Evolutionary conservation across 2,329 filamentous ascomycete genomes (phyloP).

Genomic region (Rhynchosporium secalis): DNA sequence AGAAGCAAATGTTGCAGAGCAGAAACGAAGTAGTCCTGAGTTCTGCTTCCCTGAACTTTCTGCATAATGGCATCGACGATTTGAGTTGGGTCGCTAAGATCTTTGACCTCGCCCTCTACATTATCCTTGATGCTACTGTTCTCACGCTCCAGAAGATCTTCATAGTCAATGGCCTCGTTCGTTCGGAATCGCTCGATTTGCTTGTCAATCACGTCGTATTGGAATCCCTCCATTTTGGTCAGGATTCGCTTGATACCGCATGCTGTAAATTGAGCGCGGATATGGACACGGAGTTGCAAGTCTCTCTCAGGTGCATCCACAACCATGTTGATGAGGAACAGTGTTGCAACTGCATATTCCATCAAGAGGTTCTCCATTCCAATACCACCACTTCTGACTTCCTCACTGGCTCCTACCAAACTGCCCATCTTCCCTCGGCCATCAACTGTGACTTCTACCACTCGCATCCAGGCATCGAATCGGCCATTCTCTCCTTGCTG

Average conservation of each 20-base stretch:
- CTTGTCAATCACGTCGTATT: slow-evolving; percentile 98
- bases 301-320: slow-evolving; percentile 89
- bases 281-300: slow-evolving; percentile 87
- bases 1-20: slow-evolving; percentile 93
- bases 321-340: slow-evolving; percentile 95
- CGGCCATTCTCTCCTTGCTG: slow-evolving; percentile 89
- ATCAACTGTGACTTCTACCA: slow-evolving; percentile 95
- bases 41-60: slow-evolving; percentile 78
- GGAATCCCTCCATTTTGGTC: slow-evolving; percentile 96
- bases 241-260: slow-evolving; percentile 94
- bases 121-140: slow-evolving; percentile 88
- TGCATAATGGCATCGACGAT: slow-evolving; percentile 92
- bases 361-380: slow-evolving; percentile 98
- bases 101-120: slow-evolving; percentile 66
- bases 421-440: slow-evolving; percentile 99
- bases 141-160: slow-evolving; percentile 92
- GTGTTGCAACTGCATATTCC: slow-evolving; percentile 95
- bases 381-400: slow-evolving; percentile 91
- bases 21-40: slow-evolving; percentile 94
- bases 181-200: slow-evolving; percentile 91
- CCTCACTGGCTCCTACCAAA: slow-evolving; percentile 92
- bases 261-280: slow-evolving; percentile 92
- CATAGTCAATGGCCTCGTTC: slow-evolving; percentile 97
- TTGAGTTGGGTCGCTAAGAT: slow-evolving; percentile 88
- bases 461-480: slow-evolving; percentile 98